A percentile compares a stretch with the other conserved stretches of the same genome.
Conservation (phyloP, 2,329 filamentous ascomycete species). For the Alternaria sp. region DNA sequence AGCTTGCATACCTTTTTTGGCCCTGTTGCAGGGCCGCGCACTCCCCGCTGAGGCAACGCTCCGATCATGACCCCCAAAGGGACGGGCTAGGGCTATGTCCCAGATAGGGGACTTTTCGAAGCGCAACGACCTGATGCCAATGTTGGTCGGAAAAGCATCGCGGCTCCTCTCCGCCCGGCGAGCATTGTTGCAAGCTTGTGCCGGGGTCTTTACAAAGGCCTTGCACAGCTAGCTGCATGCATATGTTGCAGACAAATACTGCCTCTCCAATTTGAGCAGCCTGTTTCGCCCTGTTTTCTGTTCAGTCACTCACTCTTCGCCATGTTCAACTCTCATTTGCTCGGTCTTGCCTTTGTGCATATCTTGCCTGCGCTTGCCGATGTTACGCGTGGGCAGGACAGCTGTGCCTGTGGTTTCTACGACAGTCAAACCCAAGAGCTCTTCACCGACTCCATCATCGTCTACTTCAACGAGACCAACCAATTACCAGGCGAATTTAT, state of each 20-base stretch:
- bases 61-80: slow-evolving; percentile 19
- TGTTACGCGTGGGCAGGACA: slow-evolving; percentile 26
- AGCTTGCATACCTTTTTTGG: slow-evolving; percentile 15
- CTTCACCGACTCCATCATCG: slow-evolving; percentile 59
- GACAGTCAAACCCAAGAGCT: slow-evolving; percentile 51
- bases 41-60: slow-evolving; percentile 12
- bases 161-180: slow-evolving; percentile 21
- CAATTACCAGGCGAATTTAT: slow-evolving; percentile 50
- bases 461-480: slow-evolving; percentile 62
- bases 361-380: slow-evolving; percentile 28
- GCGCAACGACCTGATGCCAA: slow-evolving; percentile 4
- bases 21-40: slow-evolving; percentile 11
- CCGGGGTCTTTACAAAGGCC: slow-evolving; percentile 8
- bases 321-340: slow-evolving; percentile 20
- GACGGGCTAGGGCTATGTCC: slow-evolving; percentile 5
- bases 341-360: slow-evolving; percentile 26
- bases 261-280: slow-evolving; percentile 7
- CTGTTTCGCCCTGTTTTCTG: slow-evolving; percentile 10
- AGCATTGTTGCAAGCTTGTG: slow-evolving; percentile 7
- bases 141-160: background rate
- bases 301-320: slow-evolving; percentile 23
- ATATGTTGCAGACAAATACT: slow-evolving; percentile 13
- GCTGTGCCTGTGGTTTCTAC: slow-evolving; percentile 59
- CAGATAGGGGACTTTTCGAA: slow-evolving; percentile 15
- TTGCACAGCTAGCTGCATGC: slow-evolving; percentile 5